Base-by-base conservation (phyloP, 176 grass and related monocot genomes). In the Aechmea fasciata region DNA sequence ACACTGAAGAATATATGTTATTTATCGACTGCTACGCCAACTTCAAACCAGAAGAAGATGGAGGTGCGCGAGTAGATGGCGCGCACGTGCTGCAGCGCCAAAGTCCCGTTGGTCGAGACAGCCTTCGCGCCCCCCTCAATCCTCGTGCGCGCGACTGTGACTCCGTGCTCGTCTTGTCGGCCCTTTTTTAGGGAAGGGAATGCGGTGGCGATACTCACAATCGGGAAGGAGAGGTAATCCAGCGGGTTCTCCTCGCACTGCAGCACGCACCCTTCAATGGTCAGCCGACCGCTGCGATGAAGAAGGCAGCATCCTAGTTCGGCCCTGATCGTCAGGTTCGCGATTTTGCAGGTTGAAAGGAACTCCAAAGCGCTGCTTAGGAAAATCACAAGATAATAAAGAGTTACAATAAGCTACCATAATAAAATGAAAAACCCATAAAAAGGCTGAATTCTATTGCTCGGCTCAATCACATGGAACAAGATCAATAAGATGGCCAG, bases 1-100 rank as follows among this genome's bases (percentile, higher is more conserved):
- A 9, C 55, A 61, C 55, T 47, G 24, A 11, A 48, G 47, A 49
- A 72, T 9, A 2, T 50, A 25, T 29, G 8, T 33, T 51, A n/a
- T 18, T 10, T 59, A 41, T 53, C 77, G 75, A 75, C 54, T 75
- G 86, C 28, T 83, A 41, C 84, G 33, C 84, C 87, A 57, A 99
- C 89, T 78, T 93, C 90, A 11, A 99, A 99, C 94, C 94, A 93
- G 72, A 99, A 93, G 65, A 99, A 93, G 71, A 93, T 83, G 2
- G 89, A 90, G 20, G 84, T 81, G 5, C 89, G 76, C 3, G 89
- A 83, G 70, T 99, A 99, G 74, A 97, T 97, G 25, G 86, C 89
- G 18, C 94, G 86, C 65, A 97, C 94, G 47, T 66, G 84, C 50
- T 87, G 89, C 68, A 97, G 78, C 12, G 74, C 84, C 5, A 92